Evolutionary conservation across 2,329 filamentous ascomycete genomes (phyloP).

Genomic region (Coniochaeta sp.): DNA sequence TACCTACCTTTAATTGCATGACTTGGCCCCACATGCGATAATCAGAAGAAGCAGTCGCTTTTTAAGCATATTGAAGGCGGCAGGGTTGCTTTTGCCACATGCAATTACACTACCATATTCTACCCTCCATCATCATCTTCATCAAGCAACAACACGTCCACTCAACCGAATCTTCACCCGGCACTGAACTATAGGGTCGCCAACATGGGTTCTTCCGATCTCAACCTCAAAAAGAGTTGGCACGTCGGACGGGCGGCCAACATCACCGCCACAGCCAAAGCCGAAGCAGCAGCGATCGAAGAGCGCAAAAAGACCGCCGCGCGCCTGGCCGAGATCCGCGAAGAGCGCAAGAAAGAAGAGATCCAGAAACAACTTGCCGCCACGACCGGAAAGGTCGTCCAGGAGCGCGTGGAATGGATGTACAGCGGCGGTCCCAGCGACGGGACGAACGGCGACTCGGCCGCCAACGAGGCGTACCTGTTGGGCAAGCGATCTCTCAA

Average conservation of each 20-base stretch:
- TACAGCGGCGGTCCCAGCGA: slow-evolving; percentile 73
- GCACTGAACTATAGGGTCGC: background rate
- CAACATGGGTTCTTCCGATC: slow-evolving; percentile 79
- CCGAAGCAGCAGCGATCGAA: slow-evolving; percentile 85
- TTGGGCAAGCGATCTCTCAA: slow-evolving; percentile 91
- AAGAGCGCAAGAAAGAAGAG: slow-evolving; percentile 89
- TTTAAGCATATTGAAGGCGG: background rate
- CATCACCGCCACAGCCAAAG: slow-evolving; percentile 52
- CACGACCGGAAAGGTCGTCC: slow-evolving; percentile 67
- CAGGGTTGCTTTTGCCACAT: background rate
- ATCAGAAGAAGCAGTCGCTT: background rate
- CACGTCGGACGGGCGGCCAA: slow-evolving; percentile 88
- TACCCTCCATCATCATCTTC: background rate
- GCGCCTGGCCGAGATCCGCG: slow-evolving; percentile 84
- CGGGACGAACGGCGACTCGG: slow-evolving; percentile 66
- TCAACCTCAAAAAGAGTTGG: slow-evolving; percentile 94
- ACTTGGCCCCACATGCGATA: background rate
- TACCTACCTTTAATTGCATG: no score
- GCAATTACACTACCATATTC: background rate
- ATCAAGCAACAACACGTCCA: background rate
- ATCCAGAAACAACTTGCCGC: slow-evolving; percentile 84
- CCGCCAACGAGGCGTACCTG: slow-evolving; percentile 90
- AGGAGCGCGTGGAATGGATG: slow-evolving; percentile 95
- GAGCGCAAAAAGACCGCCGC: slow-evolving; percentile 93
- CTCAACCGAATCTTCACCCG: background rate